phyloP scores from a whole-genome alignment of 1,284 basidiomycete genomes.

The Neonothopanus nambi region DNA sequence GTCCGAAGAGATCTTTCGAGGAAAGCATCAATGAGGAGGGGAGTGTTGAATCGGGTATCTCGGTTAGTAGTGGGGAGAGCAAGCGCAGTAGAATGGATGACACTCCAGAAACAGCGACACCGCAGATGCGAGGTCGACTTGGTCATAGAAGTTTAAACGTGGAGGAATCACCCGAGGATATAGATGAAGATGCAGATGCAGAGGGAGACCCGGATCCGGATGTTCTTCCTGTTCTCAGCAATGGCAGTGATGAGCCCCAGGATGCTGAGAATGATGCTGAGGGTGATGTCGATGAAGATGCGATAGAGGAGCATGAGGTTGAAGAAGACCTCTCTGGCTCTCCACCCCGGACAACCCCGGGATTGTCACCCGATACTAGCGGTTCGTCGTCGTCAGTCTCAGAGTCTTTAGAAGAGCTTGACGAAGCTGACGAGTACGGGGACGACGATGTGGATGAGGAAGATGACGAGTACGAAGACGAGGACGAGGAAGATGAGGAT shows the following conservation, averaged over 20 bases:
- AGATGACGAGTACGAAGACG: too few species aligned
- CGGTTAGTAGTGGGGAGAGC: slow-evolving; percentile 5
- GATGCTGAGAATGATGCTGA: slow-evolving; percentile 28
- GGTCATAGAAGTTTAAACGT: background rate
- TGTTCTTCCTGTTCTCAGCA: slow-evolving; percentile 9
- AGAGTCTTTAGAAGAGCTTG: slow-evolving; percentile 1
- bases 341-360: slow-evolving; percentile 37
- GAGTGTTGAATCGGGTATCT: slow-evolving; percentile 9
- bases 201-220: slow-evolving; percentile 5
- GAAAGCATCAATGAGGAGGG: slow-evolving; percentile 31
- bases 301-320: slow-evolving; percentile 24
- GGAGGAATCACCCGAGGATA: slow-evolving; percentile 19
- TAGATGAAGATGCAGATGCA: slow-evolving; percentile 21
- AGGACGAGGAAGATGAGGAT: slow-evolving; percentile 14
- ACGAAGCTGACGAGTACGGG: slow-evolving; percentile 4
- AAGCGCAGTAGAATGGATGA: slow-evolving; percentile 12
- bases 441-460: slow-evolving; percentile 9
- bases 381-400: slow-evolving; percentile 38
- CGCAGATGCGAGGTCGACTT: background rate
- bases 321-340: background rate
- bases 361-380: slow-evolving; percentile 37
- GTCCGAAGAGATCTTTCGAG: slow-evolving; percentile 71
- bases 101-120: background rate
- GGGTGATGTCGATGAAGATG: slow-evolving; percentile 25
- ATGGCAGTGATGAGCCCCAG: background rate